These are phyloP conservation scores for Citrus cavaleriei DNA, from an alignment of 345 rosid genomes.

Conservation along the genomic window DNA sequence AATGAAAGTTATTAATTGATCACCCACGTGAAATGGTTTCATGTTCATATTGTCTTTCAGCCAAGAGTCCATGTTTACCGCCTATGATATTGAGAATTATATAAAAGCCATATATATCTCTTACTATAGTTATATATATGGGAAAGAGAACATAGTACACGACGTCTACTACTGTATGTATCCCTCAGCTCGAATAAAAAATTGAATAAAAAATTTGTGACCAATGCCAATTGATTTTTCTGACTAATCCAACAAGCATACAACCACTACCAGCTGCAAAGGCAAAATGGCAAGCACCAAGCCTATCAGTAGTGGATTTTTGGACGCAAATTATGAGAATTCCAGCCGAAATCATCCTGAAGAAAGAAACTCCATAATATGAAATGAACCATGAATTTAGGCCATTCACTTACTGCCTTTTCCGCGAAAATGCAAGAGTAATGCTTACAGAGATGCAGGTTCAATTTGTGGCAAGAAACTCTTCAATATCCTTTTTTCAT, in stretches of 20 bases:
- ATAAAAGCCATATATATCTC: too few species aligned
- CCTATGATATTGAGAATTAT: too few species aligned
- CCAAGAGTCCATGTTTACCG: too few species aligned
- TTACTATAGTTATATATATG: too few species aligned
- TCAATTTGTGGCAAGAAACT: constrained; percentile 81
- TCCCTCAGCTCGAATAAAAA: too few species aligned
- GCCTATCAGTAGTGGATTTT: constrained; percentile 60
- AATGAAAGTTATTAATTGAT: too few species aligned
- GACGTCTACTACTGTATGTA: too few species aligned
- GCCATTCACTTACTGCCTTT: constrained; percentile 71
- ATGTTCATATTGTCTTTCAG: too few species aligned
- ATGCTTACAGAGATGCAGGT: constrained; percentile 78
- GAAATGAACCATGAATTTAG: constrained; percentile 75
- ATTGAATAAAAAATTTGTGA: too few species aligned
- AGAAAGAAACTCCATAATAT: constrained; percentile 69
- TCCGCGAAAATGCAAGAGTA: constrained; percentile 77
- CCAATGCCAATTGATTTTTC: too few species aligned
- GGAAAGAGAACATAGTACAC: background rate
- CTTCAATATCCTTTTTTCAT: constrained; percentile 37
- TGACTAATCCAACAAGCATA: constrained; percentile 49
- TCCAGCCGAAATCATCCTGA: constrained; percentile 39
- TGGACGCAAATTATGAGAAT: constrained; percentile 67
- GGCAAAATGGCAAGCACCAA: constrained; percentile 61
- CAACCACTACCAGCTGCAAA: constrained; percentile 73
- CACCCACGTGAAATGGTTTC: too few species aligned